Evolutionary conservation across 1,284 basidiomycete species (phyloP), one percentile per base, ranked within the genome.

Genomic region (Boletus smithii): DNA sequence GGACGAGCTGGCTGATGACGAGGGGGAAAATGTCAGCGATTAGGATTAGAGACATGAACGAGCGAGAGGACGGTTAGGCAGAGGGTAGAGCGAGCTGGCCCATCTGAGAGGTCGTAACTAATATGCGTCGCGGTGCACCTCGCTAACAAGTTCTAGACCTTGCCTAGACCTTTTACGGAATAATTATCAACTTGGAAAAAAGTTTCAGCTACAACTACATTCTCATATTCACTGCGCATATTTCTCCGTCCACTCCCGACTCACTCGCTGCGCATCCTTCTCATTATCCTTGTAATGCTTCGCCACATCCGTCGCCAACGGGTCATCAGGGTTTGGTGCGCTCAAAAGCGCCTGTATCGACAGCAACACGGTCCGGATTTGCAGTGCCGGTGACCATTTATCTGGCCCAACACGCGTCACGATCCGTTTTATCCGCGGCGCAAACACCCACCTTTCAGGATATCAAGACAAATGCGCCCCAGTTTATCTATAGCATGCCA

Each of bases 241-340:
- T 66, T 84, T 80, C 70, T 83, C 77, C 54, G 94, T 97, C 94
- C 94, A 97, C 71, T 94, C 91, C 69, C 81, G 78, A 69, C 91
- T 91, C 59, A 93, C 90, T 34, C 84, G 76, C 70, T 91, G 90
- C 29, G 94, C 94, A 51, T 87, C 93, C 66, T 83, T 83, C 76
- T 97, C 93, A 67, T 99, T 80, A 74, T 97, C 92, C 73, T 99
- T 99, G 81, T 97, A 99, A 64, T 98, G 92, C 71, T 98, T 95
- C 20, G 95, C 95, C 27, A 99, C 85, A 53, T 91, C 88, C n/a
- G 88, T 87, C n/a, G 95, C 95, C 16, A 99, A 83, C n/a, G 95
- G 95, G 67, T 99, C 95, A 63, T 99, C 95, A 5, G 95, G 95
- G 72, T 99, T 99, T 5, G 95, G 95, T 5, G 95, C 88, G 56